Evolutionary conservation across 192 early-diverging fungal species (phyloP).

Genomic region (Linnemannia exigua): DNA sequence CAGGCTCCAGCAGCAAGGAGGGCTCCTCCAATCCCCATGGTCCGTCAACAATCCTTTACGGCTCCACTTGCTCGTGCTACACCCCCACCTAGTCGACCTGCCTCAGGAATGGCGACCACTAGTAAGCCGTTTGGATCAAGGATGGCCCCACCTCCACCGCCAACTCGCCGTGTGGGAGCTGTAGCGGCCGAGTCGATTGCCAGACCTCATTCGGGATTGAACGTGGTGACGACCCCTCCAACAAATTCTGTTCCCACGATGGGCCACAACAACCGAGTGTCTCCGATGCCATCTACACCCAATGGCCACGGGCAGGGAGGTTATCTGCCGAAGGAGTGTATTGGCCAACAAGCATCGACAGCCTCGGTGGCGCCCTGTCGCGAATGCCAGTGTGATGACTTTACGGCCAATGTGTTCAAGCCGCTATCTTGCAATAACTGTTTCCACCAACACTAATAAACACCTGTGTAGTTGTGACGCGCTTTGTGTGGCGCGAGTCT

Average conservation of each 20-base stretch:
- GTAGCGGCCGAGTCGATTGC: neutral
- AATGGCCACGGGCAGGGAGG: slow-evolving; percentile 15
- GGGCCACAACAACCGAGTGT: neutral
- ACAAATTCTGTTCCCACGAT: slow-evolving; percentile 26
- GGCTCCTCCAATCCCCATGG: slow-evolving; percentile 10
- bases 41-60: neutral
- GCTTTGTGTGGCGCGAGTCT: neutral
- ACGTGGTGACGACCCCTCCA: slow-evolving; percentile 12
- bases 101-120: neutral
- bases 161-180: slow-evolving; percentile 5
- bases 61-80: slow-evolving; percentile 9
- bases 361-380: slow-evolving; percentile 46
- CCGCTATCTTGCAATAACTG: slow-evolving; percentile 82
- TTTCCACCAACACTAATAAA: slow-evolving; percentile 74
- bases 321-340: slow-evolving; percentile 32
- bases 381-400: slow-evolving; percentile 80
- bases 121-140: slow-evolving; percentile 18
- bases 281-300: neutral
- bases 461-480: neutral
- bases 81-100: slow-evolving; percentile 24
- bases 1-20: neutral
- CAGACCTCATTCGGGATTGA: neutral
- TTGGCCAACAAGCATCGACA: neutral
- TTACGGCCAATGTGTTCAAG: slow-evolving; percentile 79
- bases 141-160: slow-evolving; percentile 25